Evolutionary conservation across 2,329 filamentous ascomycete species (phyloP).

Genomic region (Huntiella savannae): DNA sequence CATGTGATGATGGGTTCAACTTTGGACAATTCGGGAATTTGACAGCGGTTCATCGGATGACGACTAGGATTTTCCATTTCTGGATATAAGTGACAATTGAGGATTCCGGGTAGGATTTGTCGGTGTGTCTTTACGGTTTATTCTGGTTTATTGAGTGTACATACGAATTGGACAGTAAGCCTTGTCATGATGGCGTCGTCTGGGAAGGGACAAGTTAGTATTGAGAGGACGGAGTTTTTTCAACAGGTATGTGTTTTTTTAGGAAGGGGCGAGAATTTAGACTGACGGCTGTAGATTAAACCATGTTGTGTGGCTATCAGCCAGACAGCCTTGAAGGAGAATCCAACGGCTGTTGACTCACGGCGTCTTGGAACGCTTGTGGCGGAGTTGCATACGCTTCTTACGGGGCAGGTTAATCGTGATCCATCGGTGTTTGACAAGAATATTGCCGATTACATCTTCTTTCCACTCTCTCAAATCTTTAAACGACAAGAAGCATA

Average conservation of each 20-base stretch:
- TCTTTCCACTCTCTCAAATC: constrained; percentile 79
- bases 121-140: neutral
- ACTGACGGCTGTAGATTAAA: constrained; percentile 31
- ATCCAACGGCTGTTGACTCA: constrained; percentile 22
- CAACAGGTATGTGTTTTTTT: constrained; percentile 17
- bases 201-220: constrained; percentile 1
- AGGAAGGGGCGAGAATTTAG: constrained; percentile 3
- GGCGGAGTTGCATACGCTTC: constrained; percentile 25
- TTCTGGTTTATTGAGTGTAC: neutral
- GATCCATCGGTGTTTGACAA: constrained; percentile 44
- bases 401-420: constrained; percentile 24
- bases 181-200: neutral
- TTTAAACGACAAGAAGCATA: constrained; percentile 58
- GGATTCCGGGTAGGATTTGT: no score
- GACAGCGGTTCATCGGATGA: no score
- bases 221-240: constrained; percentile 20
- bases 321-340: constrained; percentile 32
- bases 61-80: no score
- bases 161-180: neutral
- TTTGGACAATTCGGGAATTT: no score
- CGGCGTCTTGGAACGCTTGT: constrained; percentile 28
- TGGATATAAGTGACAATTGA: no score
- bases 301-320: constrained; percentile 42
- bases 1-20: no score
- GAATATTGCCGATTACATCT: constrained; percentile 81